phyloP scores from a whole-genome alignment of 805 yeast genomes.

The Candida pseudoglaebosa region DNA sequence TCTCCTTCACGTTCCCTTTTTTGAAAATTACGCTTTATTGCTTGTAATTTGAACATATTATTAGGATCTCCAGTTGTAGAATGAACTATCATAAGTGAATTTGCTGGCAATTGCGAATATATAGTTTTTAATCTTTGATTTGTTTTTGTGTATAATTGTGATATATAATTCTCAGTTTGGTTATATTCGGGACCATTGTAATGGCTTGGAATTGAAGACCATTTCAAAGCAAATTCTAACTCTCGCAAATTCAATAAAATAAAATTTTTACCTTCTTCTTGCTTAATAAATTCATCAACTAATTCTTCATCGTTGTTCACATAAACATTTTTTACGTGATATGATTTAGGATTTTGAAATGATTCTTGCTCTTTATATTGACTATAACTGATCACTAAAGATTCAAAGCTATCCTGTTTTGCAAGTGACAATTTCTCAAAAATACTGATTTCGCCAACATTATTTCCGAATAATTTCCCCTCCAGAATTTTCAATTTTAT shows the following conservation, averaged over 20 bases:
- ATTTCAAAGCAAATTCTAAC: slow-evolving; percentile 41
- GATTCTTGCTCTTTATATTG: slow-evolving; percentile 15
- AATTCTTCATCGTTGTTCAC: slow-evolving; percentile 61
- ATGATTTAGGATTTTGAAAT: slow-evolving; percentile 13
- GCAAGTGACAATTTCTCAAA: slow-evolving; percentile 16
- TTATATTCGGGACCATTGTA: slow-evolving; percentile 17
- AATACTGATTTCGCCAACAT: slow-evolving; percentile 22
- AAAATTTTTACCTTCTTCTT: slow-evolving; percentile 41
- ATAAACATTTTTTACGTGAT: slow-evolving; percentile 26
- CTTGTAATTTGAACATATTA: slow-evolving; percentile 44
- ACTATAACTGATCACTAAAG: slow-evolving; percentile 23
- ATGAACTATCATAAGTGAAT: slow-evolving; percentile 57
- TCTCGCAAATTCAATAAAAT: slow-evolving; percentile 56
- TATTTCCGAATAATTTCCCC: slow-evolving; percentile 62
- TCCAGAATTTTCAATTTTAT: slow-evolving; percentile 63
- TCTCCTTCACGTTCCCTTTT: slow-evolving; percentile 37
- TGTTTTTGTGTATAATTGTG: slow-evolving; percentile 25
- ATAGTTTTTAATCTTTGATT: slow-evolving; percentile 45
- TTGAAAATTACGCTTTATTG: slow-evolving; percentile 39
- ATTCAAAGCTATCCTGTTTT: slow-evolving; percentile 8
- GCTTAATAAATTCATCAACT: slow-evolving; percentile 35
- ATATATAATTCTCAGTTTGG: slow-evolving; percentile 6
- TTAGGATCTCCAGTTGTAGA: slow-evolving; percentile 62
- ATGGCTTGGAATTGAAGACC: slow-evolving; percentile 18
- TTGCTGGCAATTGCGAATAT: slow-evolving; percentile 50